Evolutionary conservation across 106 monocot genomes (phyloP), one percentile per base, ranked within the genome.

Genomic region (Dioscorea dumetorum): DNA sequence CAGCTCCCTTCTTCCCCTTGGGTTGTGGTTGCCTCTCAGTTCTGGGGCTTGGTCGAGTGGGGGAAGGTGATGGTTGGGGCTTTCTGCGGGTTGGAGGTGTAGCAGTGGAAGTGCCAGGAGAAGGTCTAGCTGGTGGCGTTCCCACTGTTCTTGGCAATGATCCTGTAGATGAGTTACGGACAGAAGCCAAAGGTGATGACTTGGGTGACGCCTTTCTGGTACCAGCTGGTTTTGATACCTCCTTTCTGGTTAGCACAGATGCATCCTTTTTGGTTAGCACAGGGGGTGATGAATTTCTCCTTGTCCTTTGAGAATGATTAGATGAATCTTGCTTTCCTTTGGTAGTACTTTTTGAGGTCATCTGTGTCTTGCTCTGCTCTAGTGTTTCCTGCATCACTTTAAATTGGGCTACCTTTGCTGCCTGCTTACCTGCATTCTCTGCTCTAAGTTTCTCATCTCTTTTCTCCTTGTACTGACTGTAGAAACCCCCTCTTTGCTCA

Each of bases 241-340:
- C 84, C 72, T 81, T 86, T 73, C 86, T 97, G 15, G 78, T 61
- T 54, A 85, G 35, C 33, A 83, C 76, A 4, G 89, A 80, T 17
- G 97, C 28, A 28, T 28, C 84, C 72, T 81, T 86, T 73, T 89
- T 97, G 15, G 78, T 61, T 54, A 85, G 35, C 48, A 85, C 76
- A 4, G 89, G 82, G 13, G 97, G 89, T 67, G 97, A 72, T 22
- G 90, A 92, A 80, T 93, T 99, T 75, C 89, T 88, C 20, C 90
- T 78, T 50, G 83, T 68, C 64, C 60, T 88, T 63, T 86, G 86
- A 74, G 79, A 71, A 49, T 64, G 31, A 53, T 28, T 63, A 22
- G 68, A 33, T 48, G 80, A 64, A 68, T 85, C 81, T 60, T 31
- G 67, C 64, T 84, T 95, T 54, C 74, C 66, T 24, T 50, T 49